Percentiles rank a stretch among this genome's conserved stretches.
These are phyloP conservation scores for Phlyctochytrium arcticum DNA, from an alignment of 192 early-diverging fungal species.

Conservation along the genomic window DNA sequence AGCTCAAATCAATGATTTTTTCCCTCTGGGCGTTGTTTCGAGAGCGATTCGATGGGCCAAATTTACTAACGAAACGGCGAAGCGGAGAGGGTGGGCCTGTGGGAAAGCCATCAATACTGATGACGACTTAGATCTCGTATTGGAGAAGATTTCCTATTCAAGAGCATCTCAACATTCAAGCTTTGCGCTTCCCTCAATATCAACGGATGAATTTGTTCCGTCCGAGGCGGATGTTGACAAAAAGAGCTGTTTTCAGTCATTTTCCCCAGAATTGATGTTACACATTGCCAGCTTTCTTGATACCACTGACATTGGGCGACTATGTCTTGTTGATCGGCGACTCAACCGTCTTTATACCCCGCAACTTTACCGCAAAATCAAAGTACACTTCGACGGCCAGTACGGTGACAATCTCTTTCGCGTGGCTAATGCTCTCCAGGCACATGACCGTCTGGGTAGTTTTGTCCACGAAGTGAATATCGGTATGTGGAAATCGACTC, in stretches of 20 bases:
- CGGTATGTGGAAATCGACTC: not conserved
- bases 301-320: not conserved
- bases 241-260: not conserved
- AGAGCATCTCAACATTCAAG: not conserved
- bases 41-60: too few relatives aligned
- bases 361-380: not conserved
- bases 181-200: not conserved
- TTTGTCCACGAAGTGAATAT: not conserved
- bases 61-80: too few relatives aligned
- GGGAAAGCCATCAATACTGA: too few relatives aligned
- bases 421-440: not conserved
- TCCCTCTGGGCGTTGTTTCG: too few relatives aligned
- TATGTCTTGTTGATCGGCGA: not conserved
- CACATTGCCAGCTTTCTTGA: not conserved
- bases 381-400: not conserved
- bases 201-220: not conserved
- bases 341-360: not conserved
- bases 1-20: too few relatives aligned
- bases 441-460: not conserved
- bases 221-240: not conserved
- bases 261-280: not conserved
- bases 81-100: too few relatives aligned
- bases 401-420: not conserved
- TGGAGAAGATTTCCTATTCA: not conserved
- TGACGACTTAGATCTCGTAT: not conserved